phyloP scores from a whole-genome alignment of 2,329 filamentous ascomycete species.

The Paracorniculantispora psalliotae region DNA sequence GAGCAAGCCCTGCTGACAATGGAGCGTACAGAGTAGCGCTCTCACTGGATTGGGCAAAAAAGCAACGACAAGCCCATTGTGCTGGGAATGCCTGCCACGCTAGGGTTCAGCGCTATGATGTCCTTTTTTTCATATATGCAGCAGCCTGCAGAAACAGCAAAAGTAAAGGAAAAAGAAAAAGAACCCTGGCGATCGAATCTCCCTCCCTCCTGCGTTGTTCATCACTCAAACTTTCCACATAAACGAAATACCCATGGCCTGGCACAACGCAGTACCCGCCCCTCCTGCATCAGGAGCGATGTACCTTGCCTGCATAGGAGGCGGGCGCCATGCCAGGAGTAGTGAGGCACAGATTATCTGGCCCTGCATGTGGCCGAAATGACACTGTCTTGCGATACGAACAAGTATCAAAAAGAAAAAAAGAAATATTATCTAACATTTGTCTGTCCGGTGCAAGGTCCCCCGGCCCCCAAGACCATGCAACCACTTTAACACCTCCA shows the following conservation, averaged over 20 bases:
- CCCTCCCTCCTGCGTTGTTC: neutral
- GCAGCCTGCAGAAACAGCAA: neutral
- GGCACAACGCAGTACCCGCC: neutral
- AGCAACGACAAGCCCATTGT: neutral
- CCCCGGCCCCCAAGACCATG: conserved; percentile 4
- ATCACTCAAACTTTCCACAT: neutral
- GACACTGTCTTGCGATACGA: conserved; percentile 2
- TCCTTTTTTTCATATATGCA: too few relatives aligned
- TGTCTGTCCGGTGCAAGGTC: neutral
- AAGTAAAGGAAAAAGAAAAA: conserved; percentile 1
- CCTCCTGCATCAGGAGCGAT: conserved; percentile 5
- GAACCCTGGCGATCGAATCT: conserved; percentile 7
- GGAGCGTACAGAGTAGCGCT: neutral
- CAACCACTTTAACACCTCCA: conserved; percentile 6
- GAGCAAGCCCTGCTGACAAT: neutral
- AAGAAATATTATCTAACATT: too few relatives aligned
- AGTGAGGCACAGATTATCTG: neutral
- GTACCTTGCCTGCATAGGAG: neutral
- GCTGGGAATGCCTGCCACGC: neutral
- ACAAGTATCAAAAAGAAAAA: too few relatives aligned
- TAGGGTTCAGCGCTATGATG: conserved; percentile 11
- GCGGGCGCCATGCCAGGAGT: too few relatives aligned
- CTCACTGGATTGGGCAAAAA: neutral
- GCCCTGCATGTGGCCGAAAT: conserved; percentile 3
- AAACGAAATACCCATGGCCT: neutral